Evolutionary conservation across 805 yeast species (phyloP).

Genomic region (Kazachstania viticola): DNA sequence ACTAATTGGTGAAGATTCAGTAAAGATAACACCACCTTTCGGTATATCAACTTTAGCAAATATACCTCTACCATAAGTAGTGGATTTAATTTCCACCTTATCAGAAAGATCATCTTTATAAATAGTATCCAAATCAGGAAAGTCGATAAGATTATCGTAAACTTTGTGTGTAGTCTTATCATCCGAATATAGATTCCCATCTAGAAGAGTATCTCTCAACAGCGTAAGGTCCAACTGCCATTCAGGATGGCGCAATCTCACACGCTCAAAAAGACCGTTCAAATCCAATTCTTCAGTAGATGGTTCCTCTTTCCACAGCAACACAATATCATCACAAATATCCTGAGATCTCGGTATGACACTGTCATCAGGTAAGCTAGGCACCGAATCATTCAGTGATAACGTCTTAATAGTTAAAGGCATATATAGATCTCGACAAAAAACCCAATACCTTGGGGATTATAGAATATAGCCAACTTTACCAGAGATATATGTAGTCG

Average conservation of each 20-base stretch:
- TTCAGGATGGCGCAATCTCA: constrained; percentile 40
- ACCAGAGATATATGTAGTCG: no score
- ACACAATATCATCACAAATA: constrained; percentile 47
- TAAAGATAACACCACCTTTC: constrained; percentile 47
- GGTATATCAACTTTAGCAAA: constrained; percentile 37
- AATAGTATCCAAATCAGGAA: constrained; percentile 1
- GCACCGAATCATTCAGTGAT: constrained; percentile 15
- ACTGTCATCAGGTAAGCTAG: constrained; percentile 4
- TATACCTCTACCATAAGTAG: constrained; percentile 23
- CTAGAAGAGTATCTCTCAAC: constrained; percentile 41
- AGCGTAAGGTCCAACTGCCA: constrained; percentile 58
- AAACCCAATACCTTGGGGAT: no score
- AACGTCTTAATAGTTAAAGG: constrained; percentile 17
- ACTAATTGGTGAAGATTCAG: constrained; percentile 45
- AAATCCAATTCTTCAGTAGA: constrained; percentile 46
- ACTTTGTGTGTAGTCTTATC: constrained; percentile 37
- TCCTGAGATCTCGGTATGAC: constrained; percentile 46
- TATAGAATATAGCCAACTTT: no score
- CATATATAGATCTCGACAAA: no score
- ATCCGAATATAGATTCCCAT: constrained; percentile 40
- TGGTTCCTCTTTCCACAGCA: constrained; percentile 59
- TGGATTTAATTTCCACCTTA: not conserved
- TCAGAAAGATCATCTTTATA: not conserved
- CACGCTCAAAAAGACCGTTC: constrained; percentile 38
- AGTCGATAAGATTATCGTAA: constrained; percentile 33